These are phyloP conservation scores for Nothopassalora personata DNA, from an alignment of 2,329 filamentous ascomycete species.

Conservation along the genomic window DNA sequence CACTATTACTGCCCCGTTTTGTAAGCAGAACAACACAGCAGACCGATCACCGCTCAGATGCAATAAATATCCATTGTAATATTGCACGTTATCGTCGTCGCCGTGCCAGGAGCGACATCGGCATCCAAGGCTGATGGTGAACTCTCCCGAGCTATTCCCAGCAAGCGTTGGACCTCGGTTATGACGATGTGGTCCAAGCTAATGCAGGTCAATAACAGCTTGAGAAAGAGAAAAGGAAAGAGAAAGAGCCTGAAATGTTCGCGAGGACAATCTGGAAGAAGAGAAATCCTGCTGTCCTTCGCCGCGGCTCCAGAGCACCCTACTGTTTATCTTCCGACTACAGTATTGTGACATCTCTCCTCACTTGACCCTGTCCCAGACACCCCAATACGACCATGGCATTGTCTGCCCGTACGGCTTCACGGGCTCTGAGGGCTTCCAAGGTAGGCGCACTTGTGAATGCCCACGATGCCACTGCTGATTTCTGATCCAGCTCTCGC, in stretches of 20 bases:
- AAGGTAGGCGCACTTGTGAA: constrained; percentile 48
- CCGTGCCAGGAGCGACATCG: constrained; percentile 1
- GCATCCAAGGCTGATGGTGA: neutral
- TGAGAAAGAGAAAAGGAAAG: neutral
- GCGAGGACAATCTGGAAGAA: constrained; percentile 4
- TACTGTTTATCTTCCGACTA: neutral
- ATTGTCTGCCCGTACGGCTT: constrained; percentile 57
- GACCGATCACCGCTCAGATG: neutral
- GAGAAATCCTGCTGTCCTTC: neutral
- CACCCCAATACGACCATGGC: constrained; percentile 47
- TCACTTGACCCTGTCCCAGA: neutral
- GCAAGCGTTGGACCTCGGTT: neutral
- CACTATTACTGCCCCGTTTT: neutral
- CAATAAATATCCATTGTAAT: neutral
- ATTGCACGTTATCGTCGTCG: neutral
- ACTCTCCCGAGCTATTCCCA: neutral
- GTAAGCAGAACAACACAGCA: neutral
- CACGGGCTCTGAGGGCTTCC: constrained; percentile 58
- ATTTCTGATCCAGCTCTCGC: constrained; percentile 22
- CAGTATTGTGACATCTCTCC: neutral
- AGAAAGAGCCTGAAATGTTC: neutral
- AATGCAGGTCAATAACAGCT: constrained; percentile 2
- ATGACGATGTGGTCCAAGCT: neutral
- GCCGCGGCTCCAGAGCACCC: neutral
- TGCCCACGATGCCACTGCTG: neutral